phyloP scores from a whole-genome alignment of 768 basidiomycete genomes.

The Xanthoconium stramineum region DNA sequence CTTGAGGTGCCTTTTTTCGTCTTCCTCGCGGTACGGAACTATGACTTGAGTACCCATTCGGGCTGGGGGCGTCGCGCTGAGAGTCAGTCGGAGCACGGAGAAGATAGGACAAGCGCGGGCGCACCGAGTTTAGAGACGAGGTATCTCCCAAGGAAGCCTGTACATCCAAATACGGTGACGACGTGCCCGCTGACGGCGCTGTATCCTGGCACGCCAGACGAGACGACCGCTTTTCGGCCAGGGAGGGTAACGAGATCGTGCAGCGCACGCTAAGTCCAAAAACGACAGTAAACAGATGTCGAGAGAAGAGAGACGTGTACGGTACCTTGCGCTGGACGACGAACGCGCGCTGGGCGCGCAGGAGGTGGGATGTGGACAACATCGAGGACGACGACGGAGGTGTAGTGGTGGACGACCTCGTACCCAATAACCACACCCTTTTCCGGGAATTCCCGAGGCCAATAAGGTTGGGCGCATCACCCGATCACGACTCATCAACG shows the following conservation, averaged over 20 bases:
- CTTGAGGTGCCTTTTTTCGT: slow-evolving; percentile 85
- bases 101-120: slow-evolving; percentile 7
- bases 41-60: slow-evolving; percentile 92
- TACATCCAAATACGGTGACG: slow-evolving; percentile 96
- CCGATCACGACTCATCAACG: neutral
- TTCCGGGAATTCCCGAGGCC: slow-evolving; percentile 27
- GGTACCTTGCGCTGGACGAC: slow-evolving; percentile 45
- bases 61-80: slow-evolving; percentile 46
- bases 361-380: slow-evolving; percentile 43
- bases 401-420: slow-evolving; percentile 1
- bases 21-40: slow-evolving; percentile 92
- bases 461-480: neutral
- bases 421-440: slow-evolving; percentile 1
- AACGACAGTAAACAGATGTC: neutral
- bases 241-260: slow-evolving; percentile 69
- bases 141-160: slow-evolving; percentile 93
- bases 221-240: slow-evolving; percentile 61
- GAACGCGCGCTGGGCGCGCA: slow-evolving; percentile 53
- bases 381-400: slow-evolving; percentile 30
- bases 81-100: neutral
- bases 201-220: slow-evolving; percentile 77
- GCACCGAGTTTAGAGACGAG: slow-evolving; percentile 89
- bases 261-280: slow-evolving; percentile 55
- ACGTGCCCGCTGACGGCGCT: slow-evolving; percentile 87
- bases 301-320: neutral